These are phyloP conservation scores for Hymenoscyphus repandus DNA, from an alignment of 2,329 filamentous ascomycete genomes.

Conservation along the genomic window DNA sequence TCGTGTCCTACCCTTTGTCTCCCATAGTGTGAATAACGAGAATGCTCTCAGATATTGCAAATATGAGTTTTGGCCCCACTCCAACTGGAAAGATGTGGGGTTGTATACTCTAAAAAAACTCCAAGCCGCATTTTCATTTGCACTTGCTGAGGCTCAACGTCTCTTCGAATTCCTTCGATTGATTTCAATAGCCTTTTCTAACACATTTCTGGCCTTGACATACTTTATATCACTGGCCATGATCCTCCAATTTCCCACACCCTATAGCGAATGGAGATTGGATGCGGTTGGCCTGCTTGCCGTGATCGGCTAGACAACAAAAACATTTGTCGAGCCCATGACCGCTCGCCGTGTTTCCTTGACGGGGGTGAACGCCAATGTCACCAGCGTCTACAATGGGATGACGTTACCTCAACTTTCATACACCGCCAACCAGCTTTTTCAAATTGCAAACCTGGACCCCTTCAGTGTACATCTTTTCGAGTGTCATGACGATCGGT, in stretches of 20 bases:
- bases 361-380: neutral
- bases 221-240: neutral
- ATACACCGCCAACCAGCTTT: conserved; percentile 3
- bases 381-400: neutral
- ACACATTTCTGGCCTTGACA: no score
- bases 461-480: neutral
- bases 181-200: no score
- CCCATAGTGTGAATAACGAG: no score
- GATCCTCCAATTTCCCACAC: conserved; percentile 2
- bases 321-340: conserved; percentile 1
- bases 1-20: no score
- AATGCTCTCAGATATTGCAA: no score
- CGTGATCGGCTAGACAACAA: conserved; percentile 4
- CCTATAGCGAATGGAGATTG: neutral
- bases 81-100: no score
- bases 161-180: no score
- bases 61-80: no score
- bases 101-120: no score
- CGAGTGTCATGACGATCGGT: neutral
- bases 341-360: neutral
- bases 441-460: neutral
- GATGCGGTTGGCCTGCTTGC: conserved; percentile 12
- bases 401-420: neutral
- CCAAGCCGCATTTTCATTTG: no score
- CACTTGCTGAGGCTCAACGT: no score